Base-by-base conservation (phyloP, 2,329 filamentous ascomycete species). In the Alternaria alternata region DNA sequence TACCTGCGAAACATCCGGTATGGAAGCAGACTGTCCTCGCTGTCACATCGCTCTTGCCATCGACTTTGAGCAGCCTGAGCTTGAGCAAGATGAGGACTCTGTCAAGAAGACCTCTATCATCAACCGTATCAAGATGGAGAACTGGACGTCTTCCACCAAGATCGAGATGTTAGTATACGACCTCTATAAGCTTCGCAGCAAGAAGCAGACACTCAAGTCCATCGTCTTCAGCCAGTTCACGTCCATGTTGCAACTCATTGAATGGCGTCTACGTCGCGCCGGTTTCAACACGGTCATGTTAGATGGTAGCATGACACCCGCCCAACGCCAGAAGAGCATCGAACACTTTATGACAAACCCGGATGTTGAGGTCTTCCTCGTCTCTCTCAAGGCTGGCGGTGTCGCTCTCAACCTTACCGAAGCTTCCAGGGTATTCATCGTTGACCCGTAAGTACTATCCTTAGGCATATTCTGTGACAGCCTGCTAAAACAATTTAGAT, bases 221-320 rank as follows among this genome's bases (percentile, higher is more conserved):
- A 98, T 98, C 74, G 95, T 98, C 65, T 98, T 98, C 78, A 96
- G 92, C 8, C 94, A 97, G 73, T 98, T 98, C 75, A 97, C 94
- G 0, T 95, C 92, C 1, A 98, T 98, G 94, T 83, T 98, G 60
- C 94, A 97, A 82, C 87, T 98, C 26, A 94, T 97, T 47, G 94
- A 98, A 81, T 98, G 94, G 94, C 92, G 94, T 55, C 87, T 99
- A 54, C 92, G 94, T 58, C 91, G 94, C 61, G 95, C 94, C n/a
- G 95, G 95, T 6, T 97, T 99, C 81, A 96, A 93, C 41, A 99
- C 95, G 0, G 95, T 98, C 59, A 97, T 99, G 93, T 87, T 99
- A 5, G 95, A 99, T 75, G 95, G 95, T 24, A 96, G 90, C 79
- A 99, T 99, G 95, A 96, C 91, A 28, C 95, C 94, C 8, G 89